These are phyloP conservation scores for Dactylis glomerata DNA, from an alignment of 176 grass and related monocot species.

Conservation along the genomic window DNA sequence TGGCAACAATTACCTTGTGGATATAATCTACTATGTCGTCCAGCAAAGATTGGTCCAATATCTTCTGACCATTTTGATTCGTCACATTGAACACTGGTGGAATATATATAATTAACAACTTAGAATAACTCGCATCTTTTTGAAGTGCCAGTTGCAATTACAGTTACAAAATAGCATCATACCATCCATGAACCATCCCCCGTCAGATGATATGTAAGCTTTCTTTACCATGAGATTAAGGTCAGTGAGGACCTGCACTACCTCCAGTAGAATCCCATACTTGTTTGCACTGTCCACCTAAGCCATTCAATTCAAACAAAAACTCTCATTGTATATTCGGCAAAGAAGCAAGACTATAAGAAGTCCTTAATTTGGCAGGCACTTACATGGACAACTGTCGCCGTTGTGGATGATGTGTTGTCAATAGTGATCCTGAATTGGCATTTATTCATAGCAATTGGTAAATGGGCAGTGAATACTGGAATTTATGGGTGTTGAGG, in stretches of 20 bases:
- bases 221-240: conserved; percentile 84
- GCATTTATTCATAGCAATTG: background rate
- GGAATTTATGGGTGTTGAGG: background rate
- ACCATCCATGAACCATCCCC: conserved; percentile 98
- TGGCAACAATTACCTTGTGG: conserved; percentile 47
- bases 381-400: conserved; percentile 72
- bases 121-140: background rate
- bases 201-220: conserved; percentile 92
- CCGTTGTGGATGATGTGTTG: conserved; percentile 67
- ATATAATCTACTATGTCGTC: conserved; percentile 57
- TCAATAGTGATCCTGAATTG: conserved; percentile 72
- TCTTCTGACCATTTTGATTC: conserved; percentile 66
- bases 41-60: conserved; percentile 39
- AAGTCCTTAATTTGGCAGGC: background rate
- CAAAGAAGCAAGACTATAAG: background rate
- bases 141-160: conserved; percentile 8
- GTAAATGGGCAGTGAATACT: background rate
- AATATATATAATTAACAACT: conserved; percentile 9
- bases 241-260: conserved; percentile 81
- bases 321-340: background rate
- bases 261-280: conserved; percentile 87
- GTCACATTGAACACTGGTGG: conserved; percentile 84
- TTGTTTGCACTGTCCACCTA: conserved; percentile 94
- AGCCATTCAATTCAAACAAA: background rate
- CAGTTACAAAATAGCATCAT: background rate